Evolutionary conservation across 768 basidiomycete species (phyloP).

Genomic region (Antrodiella citrinella): DNA sequence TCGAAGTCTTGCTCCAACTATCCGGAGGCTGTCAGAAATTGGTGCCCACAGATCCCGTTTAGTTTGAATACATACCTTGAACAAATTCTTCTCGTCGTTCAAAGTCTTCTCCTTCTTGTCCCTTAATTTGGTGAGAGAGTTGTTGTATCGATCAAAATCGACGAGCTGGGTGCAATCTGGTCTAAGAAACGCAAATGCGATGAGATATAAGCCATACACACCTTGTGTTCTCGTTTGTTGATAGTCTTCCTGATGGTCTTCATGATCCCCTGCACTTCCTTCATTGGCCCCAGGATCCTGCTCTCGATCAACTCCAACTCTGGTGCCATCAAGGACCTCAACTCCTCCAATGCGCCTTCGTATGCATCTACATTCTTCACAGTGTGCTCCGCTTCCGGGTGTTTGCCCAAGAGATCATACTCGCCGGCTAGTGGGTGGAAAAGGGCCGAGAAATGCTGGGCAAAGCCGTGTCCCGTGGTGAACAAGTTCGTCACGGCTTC

Average conservation of each 20-base stretch:
- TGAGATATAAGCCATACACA: slow-evolving; percentile 22
- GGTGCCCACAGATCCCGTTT: slow-evolving; percentile 16
- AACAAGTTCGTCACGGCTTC: slow-evolving; percentile 76
- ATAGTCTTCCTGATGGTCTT: slow-evolving; percentile 91
- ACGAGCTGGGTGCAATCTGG: too few relatives aligned
- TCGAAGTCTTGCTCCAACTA: slow-evolving; percentile 97
- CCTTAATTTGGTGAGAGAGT: slow-evolving; percentile 87
- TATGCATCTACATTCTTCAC: slow-evolving; percentile 71
- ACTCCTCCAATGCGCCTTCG: slow-evolving; percentile 70
- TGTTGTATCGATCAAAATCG: slow-evolving; percentile 96
- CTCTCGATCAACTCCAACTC: slow-evolving; percentile 93
- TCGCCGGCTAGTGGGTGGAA: slow-evolving; percentile 68
- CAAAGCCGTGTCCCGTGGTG: slow-evolving; percentile 54
- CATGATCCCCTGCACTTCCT: slow-evolving; percentile 80
- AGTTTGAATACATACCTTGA: slow-evolving; percentile 57
- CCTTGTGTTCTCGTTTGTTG: slow-evolving; percentile 96
- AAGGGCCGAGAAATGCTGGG: slow-evolving; percentile 51
- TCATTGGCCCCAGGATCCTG: slow-evolving; percentile 76
- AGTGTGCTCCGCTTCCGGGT: slow-evolving; percentile 72
- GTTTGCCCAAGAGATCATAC: slow-evolving; percentile 68
- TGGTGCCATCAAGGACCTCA: slow-evolving; percentile 69
- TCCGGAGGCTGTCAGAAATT: neutral
- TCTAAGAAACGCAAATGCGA: too few relatives aligned
- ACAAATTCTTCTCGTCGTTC: slow-evolving; percentile 93
- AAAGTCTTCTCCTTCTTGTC: slow-evolving; percentile 98